These are phyloP conservation scores for Yamadazyma trypodendri DNA, from an alignment of 1,139 yeast species.

Conservation along the genomic window DNA sequence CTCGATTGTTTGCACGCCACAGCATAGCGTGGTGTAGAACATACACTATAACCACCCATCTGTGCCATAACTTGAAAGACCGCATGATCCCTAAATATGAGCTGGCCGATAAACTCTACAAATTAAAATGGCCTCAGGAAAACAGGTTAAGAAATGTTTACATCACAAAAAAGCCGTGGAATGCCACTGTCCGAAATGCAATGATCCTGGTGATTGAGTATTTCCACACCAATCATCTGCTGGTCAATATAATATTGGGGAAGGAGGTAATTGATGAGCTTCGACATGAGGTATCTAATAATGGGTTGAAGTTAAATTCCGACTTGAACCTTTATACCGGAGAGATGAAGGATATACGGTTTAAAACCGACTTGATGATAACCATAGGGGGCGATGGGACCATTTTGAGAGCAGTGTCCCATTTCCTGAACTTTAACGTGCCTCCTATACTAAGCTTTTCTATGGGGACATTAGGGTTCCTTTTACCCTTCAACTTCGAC, in stretches of 20 bases:
- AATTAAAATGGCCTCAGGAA: slow-evolving; percentile 38
- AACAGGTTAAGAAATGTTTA: slow-evolving; percentile 65
- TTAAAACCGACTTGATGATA: slow-evolving; percentile 67
- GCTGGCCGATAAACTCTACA: slow-evolving; percentile 48
- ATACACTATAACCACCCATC: slow-evolving; percentile 1
- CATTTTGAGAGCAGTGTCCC: slow-evolving; percentile 66
- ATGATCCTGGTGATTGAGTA: slow-evolving; percentile 61
- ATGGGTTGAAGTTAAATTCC: slow-evolving; percentile 6
- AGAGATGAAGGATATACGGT: slow-evolving; percentile 50
- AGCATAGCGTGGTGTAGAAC: not conserved
- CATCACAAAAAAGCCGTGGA: slow-evolving; percentile 84
- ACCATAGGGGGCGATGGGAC: slow-evolving; percentile 97
- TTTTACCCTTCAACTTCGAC: slow-evolving; percentile 79
- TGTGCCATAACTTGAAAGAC: slow-evolving; percentile 16
- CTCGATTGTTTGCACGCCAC: not conserved
- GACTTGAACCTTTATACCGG: slow-evolving; percentile 51
- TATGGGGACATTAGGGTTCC: slow-evolving; percentile 87
- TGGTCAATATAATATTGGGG: slow-evolving; percentile 73
- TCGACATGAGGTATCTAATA: slow-evolving; percentile 31
- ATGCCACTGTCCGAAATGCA: slow-evolving; percentile 61
- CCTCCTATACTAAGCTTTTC: slow-evolving; percentile 92
- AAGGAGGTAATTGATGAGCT: slow-evolving; percentile 76
- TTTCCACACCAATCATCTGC: slow-evolving; percentile 59
- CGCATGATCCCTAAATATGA: slow-evolving; percentile 23
- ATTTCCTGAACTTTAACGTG: slow-evolving; percentile 65